phyloP scores from a whole-genome alignment of 305 asterid genomes.

The Rubia balearica region DNA sequence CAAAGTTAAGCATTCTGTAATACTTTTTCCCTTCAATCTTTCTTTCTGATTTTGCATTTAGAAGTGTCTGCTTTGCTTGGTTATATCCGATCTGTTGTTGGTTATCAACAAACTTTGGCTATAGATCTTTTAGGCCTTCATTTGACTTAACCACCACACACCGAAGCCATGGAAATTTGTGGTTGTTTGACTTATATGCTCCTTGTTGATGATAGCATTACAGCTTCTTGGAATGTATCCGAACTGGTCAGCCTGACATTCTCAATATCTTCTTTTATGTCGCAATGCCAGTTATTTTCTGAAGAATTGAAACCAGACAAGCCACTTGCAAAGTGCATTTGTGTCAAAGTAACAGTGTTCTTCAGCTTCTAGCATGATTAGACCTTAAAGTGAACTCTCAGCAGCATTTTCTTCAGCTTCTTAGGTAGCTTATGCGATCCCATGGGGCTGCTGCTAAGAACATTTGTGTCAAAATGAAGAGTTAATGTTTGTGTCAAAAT shows the following conservation, averaged over 20 bases:
- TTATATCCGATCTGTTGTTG: conserved; percentile 99
- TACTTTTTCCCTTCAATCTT: no score
- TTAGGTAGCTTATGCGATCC: no score
- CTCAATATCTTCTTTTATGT: conserved; percentile 58
- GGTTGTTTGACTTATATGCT: conserved; percentile 63
- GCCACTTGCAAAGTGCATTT: conserved; percentile 78
- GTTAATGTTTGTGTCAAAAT: no score
- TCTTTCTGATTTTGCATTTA: no score
- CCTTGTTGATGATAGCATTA: conserved; percentile 56
- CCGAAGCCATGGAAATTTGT: conserved; percentile 81
- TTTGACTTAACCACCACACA: conserved; percentile 55
- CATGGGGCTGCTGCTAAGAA: no score
- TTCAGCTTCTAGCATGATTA: conserved; percentile 95
- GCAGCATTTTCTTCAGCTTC: no score
- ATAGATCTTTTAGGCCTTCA: conserved; percentile 97
- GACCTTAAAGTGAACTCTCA: no score
- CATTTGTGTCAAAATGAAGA: no score
- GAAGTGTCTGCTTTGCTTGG: conserved; percentile 99
- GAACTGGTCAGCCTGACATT: conserved; percentile 71
- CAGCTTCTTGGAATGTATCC: conserved; percentile 68
- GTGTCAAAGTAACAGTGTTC: conserved; percentile 85
- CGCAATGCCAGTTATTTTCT: conserved; percentile 74
- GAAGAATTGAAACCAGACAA: conserved; percentile 75
- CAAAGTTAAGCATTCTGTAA: no score
- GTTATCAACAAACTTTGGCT: conserved; percentile 95